These are phyloP conservation scores for Geotrichum restrictum DNA, from an alignment of 1,139 yeast genomes.

Conservation along the genomic window DNA sequence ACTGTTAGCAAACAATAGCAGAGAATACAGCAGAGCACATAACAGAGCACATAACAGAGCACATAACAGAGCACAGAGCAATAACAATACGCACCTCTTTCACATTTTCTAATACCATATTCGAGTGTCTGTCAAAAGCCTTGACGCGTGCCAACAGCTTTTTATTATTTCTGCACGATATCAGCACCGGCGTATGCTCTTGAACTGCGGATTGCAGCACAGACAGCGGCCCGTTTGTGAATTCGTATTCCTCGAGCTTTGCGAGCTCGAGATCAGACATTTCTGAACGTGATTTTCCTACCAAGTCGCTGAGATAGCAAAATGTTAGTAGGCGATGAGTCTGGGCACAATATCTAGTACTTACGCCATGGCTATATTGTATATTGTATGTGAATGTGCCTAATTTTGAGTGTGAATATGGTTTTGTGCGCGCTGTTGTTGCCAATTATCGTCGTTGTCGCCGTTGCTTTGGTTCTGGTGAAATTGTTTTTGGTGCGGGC, in stretches of 20 bases:
- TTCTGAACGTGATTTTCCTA: conserved; percentile 47
- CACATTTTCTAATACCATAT: conserved; percentile 86
- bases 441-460: too few relatives aligned
- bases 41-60: background rate
- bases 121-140: conserved; percentile 95
- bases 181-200: conserved; percentile 70
- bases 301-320: conserved; percentile 27
- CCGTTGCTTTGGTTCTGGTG: too few relatives aligned
- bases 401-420: too few relatives aligned
- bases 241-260: conserved; percentile 84
- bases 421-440: too few relatives aligned
- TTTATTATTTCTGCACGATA: conserved; percentile 89
- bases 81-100: conserved; percentile 51
- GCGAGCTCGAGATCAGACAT: conserved; percentile 75
- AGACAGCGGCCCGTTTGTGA: conserved; percentile 86
- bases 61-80: background rate
- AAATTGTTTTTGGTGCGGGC: too few relatives aligned
- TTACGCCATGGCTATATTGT: too few relatives aligned
- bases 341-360: background rate
- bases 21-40: background rate
- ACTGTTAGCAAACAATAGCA: background rate
- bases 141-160: conserved; percentile 84
- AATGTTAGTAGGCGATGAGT: too few relatives aligned
- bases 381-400: too few relatives aligned
- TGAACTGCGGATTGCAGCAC: conserved; percentile 75